These are phyloP conservation scores for Polyplosphaeria fusca DNA, from an alignment of 495 filamentous ascomycete species.

Conservation along the genomic window DNA sequence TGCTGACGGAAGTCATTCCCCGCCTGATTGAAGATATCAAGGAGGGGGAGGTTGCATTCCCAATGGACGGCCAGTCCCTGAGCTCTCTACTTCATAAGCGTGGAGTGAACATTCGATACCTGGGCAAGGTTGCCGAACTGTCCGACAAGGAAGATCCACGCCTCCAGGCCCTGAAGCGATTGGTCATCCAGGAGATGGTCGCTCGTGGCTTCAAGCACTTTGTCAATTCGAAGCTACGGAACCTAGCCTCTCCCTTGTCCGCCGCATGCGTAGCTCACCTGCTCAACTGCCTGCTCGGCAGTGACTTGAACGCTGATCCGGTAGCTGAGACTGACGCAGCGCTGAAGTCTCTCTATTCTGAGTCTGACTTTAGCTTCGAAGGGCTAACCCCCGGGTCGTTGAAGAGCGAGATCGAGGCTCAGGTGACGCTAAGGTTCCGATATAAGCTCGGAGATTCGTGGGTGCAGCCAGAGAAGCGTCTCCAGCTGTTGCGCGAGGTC, in stretches of 20 bases:
- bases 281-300: conserved; percentile 89
- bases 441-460: conserved; percentile 68
- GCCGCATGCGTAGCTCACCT: conserved; percentile 78
- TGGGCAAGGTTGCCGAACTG: conserved; percentile 74
- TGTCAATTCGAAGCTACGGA: conserved; percentile 71
- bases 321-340: conserved; percentile 71
- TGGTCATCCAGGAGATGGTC: conserved; percentile 89
- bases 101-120: conserved; percentile 94
- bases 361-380: conserved; percentile 79
- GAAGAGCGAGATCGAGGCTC: conserved; percentile 63
- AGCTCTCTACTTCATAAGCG: conserved; percentile 90
- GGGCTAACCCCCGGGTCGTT: conserved; percentile 70
- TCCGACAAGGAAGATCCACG: conserved; percentile 65
- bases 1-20: conserved; percentile 72
- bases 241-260: conserved; percentile 73
- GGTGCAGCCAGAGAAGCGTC: conserved; percentile 60
- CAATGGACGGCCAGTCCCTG: conserved; percentile 93
- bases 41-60: conserved; percentile 91
- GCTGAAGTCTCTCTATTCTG: conserved; percentile 69
- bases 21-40: conserved; percentile 75
- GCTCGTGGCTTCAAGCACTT: conserved; percentile 92
- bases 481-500: conserved; percentile 86
- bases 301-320: conserved; percentile 70
- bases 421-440: conserved; percentile 71
- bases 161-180: conserved; percentile 67